phyloP scores from a whole-genome alignment of 1,284 basidiomycete species.

The Fomitopsis palustris region DNA sequence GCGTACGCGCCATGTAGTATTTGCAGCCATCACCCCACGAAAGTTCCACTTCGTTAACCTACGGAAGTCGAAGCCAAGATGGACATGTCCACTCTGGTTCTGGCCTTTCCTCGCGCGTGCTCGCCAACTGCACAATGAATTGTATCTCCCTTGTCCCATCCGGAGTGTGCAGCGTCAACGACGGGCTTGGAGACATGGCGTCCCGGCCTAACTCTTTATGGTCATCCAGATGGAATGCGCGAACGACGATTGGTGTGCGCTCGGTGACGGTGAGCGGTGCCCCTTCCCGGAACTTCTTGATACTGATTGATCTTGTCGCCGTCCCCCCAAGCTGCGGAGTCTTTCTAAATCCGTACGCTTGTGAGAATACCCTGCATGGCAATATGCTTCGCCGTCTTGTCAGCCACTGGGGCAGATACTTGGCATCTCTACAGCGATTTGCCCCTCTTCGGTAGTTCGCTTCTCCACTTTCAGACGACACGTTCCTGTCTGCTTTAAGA shows the following conservation, averaged over 20 bases:
- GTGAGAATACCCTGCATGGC: neutral
- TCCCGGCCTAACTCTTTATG: neutral
- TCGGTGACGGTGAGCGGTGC: neutral
- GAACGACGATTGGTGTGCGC: conserved; percentile 2
- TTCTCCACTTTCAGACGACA: neutral
- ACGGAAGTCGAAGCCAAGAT: neutral
- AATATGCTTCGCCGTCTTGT: neutral
- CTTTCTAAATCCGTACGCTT: neutral
- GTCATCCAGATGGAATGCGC: conserved; percentile 2
- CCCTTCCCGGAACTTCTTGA: neutral
- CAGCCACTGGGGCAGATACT: neutral
- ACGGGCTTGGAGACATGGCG: neutral
- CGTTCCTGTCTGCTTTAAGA: neutral
- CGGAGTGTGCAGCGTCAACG: neutral
- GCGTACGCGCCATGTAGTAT: neutral
- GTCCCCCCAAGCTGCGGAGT: neutral
- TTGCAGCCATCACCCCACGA: neutral
- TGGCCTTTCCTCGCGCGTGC: neutral
- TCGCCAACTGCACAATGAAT: neutral
- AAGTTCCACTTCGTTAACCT: neutral
- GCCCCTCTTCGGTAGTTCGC: neutral
- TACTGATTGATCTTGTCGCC: neutral
- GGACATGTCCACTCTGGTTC: neutral
- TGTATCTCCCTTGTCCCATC: neutral
- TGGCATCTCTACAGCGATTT: neutral